Percentiles rank a stretch among this genome's conserved stretches.
These are phyloP conservation scores for Pleurotus tuoliensis DNA, from an alignment of 768 basidiomycete species.

Conservation along the genomic window DNA sequence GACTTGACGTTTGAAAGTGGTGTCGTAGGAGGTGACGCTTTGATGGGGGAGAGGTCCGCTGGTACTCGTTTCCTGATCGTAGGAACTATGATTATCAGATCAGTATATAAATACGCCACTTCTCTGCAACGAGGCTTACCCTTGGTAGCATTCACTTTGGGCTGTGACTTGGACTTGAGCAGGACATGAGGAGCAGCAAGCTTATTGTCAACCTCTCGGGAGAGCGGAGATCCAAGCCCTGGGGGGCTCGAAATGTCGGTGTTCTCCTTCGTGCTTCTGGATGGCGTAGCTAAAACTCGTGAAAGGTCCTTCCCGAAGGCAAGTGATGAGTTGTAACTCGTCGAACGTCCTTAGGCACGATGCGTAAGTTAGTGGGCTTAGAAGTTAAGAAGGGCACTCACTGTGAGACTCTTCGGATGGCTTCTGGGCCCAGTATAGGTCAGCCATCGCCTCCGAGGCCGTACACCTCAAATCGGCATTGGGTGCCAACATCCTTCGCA, in stretches of 20 bases:
- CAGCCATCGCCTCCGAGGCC: constrained; percentile 58
- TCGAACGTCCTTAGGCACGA: constrained; percentile 31
- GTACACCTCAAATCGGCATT: constrained; percentile 81
- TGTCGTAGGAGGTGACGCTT: constrained; percentile 45
- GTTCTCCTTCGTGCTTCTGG: constrained; percentile 18
- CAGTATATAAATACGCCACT: not conserved
- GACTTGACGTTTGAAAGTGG: constrained; percentile 23
- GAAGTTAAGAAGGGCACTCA: constrained; percentile 23
- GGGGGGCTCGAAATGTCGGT: constrained; percentile 30
- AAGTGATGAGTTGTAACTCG: constrained; percentile 43
- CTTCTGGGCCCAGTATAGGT: constrained; percentile 59
- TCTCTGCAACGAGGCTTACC: constrained; percentile 25
- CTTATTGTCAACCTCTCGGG: constrained; percentile 11
- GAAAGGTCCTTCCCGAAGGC: constrained; percentile 48
- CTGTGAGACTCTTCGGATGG: constrained; percentile 32
- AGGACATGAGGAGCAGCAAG: constrained; percentile 17
- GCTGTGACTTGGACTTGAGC: constrained; percentile 41
- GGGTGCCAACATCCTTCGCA: constrained; percentile 76
- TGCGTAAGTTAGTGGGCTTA: too few species aligned
- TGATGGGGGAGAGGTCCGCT: constrained; percentile 46
- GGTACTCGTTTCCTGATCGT: constrained; percentile 36
- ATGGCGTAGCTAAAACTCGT: constrained; percentile 28
- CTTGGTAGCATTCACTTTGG: constrained; percentile 33
- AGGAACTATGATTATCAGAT: constrained; percentile 8
- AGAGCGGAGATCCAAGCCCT: constrained; percentile 17